Evolutionary conservation across 208 protist genomes (phyloP), one percentile per base, ranked within the genome.

Genomic region (Trypanosoma lewisi): DNA sequence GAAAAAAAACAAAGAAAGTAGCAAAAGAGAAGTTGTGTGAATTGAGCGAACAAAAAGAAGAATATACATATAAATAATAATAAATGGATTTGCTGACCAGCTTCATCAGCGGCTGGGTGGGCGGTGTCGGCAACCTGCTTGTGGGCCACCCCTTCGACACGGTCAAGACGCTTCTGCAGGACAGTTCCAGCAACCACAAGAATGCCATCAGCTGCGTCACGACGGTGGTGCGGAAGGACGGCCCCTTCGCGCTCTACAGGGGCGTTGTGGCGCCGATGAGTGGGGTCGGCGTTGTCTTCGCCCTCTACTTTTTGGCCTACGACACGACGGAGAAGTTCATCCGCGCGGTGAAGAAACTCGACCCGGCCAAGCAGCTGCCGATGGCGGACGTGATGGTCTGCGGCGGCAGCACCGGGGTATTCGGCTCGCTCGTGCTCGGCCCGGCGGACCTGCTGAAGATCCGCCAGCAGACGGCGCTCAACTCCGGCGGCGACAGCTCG

Each of bases 61-160:
- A n/a, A 63, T 51, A 36, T 63, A 51, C 51, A 51, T 45, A 64
- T 33, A 2, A 44, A 28, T 42, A 6, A 25, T 30, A 27, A 0
- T 30, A 37, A 12, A 67, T 78, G 59, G 60, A 69, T 14, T 19
- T 67, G 19, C 14, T 61, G 30, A 69, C 36, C 11, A 75, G 60
- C 37, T 83, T 71, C 37, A 31, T 79, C 19, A 48, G 64, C 16
- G 80, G 80, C 21, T 78, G 70, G 77, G 41, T 70, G 2, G 74
- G 73, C 8, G 80, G 80, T 14, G 45, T 82, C 28, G 73, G 47
- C 9, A 57, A 58, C 31, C 50, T 75, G 6, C 30, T 79, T 4
- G 73, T 73, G 14, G 73, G 68, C 23, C 68, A 82, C 57, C 80
- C 80, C 23, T 78, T 83, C 41, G 80, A 87, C 67, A 83, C 80